A percentile compares a stretch with the other conserved stretches of the same genome.
These are phyloP conservation scores for Coniochaeta sp. DNA, from an alignment of 2,329 filamentous ascomycete genomes.

Conservation along the genomic window DNA sequence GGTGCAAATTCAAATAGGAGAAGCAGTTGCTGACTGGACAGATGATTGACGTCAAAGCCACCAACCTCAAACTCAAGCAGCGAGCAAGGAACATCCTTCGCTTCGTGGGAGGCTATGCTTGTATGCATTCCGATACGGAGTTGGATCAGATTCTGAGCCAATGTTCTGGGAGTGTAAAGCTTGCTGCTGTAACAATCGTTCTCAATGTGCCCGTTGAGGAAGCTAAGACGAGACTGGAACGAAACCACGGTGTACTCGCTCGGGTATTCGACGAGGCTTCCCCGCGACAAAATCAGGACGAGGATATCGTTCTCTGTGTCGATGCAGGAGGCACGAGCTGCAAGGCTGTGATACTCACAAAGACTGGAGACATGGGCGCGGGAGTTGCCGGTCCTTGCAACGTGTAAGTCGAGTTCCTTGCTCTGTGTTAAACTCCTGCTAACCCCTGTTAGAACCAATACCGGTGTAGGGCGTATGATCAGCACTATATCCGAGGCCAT, in stretches of 20 bases:
- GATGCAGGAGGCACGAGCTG: constrained; percentile 36
- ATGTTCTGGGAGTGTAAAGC: constrained; percentile 8
- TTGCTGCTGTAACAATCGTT: constrained; percentile 1
- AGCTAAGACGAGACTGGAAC: constrained; percentile 10
- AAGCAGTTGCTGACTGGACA: constrained; percentile 31
- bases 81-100: constrained; percentile 16
- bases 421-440: not conserved
- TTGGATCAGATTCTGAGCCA: constrained; percentile 11
- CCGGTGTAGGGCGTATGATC: constrained; percentile 20
- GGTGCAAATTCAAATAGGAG: constrained; percentile 16
- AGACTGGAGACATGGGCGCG: constrained; percentile 15
- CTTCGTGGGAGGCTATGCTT: constrained; percentile 10
- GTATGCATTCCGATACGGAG: constrained; percentile 12
- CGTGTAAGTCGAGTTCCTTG: no score
- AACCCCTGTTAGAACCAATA: constrained; percentile 13
- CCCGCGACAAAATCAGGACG: constrained; percentile 20
- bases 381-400: constrained; percentile 30
- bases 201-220: constrained; percentile 10
- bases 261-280: constrained; percentile 12
- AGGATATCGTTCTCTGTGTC: constrained; percentile 24
- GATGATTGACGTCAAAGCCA: constrained; percentile 5
- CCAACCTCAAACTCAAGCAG: constrained; percentile 2
- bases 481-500: constrained; percentile 18
- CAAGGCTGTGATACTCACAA: constrained; percentile 25
- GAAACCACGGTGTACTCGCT: constrained; percentile 2